Percentiles rank a stretch among this genome's conserved stretches.
Evolutionary conservation across 2,329 filamentous ascomycete species (phyloP).

Genomic region (Monosporascus cannonballus): DNA sequence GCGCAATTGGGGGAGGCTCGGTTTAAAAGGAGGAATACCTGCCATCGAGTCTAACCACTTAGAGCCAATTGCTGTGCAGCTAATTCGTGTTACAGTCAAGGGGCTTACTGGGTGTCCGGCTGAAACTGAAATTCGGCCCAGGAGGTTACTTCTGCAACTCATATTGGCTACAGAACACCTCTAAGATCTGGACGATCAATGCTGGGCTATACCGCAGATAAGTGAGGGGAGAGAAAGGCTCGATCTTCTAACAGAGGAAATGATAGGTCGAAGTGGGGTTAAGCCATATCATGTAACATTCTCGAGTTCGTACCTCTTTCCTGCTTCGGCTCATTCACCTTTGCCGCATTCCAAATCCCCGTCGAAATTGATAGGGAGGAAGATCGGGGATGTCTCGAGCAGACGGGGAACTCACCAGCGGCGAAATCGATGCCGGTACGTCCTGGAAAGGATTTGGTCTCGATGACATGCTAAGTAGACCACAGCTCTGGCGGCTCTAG

Average conservation of each 20-base stretch:
- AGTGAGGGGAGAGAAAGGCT: not conserved
- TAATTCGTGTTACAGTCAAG: not conserved
- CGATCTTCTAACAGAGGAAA: not conserved
- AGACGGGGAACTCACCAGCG: not conserved
- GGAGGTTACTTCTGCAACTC: not conserved
- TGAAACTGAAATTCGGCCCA: not conserved
- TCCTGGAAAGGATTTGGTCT: not conserved
- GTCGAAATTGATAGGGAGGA: not conserved
- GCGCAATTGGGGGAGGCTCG: not conserved
- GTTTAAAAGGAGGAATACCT: not conserved
- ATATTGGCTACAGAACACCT: not conserved
- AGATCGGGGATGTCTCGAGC: not conserved
- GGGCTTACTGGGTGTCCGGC: not conserved
- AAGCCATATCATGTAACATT: not conserved
- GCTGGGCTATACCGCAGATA: not conserved
- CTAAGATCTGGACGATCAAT: not conserved
- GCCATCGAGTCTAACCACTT: not conserved
- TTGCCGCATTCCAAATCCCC: not conserved
- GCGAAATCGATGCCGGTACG: not conserved
- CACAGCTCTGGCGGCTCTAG: constrained; percentile 15
- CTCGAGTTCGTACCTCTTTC: not conserved
- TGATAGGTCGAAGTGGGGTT: not conserved
- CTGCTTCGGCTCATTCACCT: not conserved
- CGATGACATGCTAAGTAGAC: not conserved
- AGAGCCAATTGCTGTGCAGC: not conserved